These are phyloP conservation scores for Lachnellula subtilissima DNA, from an alignment of 2,329 filamentous ascomycete genomes.

Conservation along the genomic window DNA sequence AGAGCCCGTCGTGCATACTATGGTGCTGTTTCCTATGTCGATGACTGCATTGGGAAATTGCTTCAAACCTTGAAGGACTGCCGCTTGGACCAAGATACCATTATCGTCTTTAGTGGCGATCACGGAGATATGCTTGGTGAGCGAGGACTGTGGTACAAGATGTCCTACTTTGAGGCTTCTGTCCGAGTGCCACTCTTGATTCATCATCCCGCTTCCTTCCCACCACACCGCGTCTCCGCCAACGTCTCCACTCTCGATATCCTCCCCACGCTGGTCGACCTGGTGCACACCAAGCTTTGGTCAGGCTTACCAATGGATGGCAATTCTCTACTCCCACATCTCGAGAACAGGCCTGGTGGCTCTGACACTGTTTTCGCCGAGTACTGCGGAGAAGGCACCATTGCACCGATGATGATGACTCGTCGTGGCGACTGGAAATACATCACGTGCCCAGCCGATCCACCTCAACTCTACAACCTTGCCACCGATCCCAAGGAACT, in stretches of 20 bases:
- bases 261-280: conserved; percentile 79
- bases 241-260: conserved; percentile 91
- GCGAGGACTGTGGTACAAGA: conserved; percentile 92
- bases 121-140: conserved; percentile 96
- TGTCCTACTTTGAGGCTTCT: conserved; percentile 92
- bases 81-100: conserved; percentile 76
- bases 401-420: conserved; percentile 92
- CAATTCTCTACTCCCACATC: conserved; percentile 72
- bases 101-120: conserved; percentile 88
- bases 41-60: conserved; percentile 84
- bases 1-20: conserved; percentile 85
- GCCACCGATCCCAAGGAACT: conserved; percentile 49
- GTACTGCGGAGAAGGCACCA: conserved; percentile 89
- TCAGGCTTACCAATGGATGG: conserved; percentile 80
- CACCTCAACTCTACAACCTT: conserved; percentile 80
- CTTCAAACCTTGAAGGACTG: conserved; percentile 74
- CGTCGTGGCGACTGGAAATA: conserved; percentile 87
- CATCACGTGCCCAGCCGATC: conserved; percentile 77
- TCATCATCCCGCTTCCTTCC: conserved; percentile 71
- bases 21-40: conserved; percentile 87
- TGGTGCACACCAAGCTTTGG: conserved; percentile 67
- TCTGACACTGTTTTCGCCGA: conserved; percentile 90
- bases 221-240: conserved; percentile 69
- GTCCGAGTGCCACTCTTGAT: conserved; percentile 84
- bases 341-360: conserved; percentile 57